Percentiles rank a stretch among this genome's conserved stretches.
These are phyloP conservation scores for Drosera spatulata DNA, from an alignment of 179 eudicot genomes.

Conservation along the genomic window DNA sequence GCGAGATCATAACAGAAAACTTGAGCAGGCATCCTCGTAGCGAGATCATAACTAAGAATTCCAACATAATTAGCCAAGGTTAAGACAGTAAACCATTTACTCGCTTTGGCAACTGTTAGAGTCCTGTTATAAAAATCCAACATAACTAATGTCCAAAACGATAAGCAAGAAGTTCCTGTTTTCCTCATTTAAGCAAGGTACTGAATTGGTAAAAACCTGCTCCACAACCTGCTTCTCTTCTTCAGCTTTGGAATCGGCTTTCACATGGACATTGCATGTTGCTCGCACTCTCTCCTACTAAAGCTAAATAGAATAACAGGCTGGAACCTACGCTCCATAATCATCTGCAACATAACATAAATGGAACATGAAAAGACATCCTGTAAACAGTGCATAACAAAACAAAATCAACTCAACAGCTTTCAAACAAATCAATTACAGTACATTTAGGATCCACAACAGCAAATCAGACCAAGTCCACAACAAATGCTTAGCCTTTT, in stretches of 20 bases:
- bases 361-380: neutral
- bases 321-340: conserved; percentile 97
- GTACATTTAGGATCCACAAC: too few species aligned
- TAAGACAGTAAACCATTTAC: neutral
- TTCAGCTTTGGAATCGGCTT: conserved; percentile 83
- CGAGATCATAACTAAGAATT: too few species aligned
- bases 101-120: neutral
- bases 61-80: too few species aligned
- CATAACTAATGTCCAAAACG: too few species aligned
- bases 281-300: conserved; percentile 98
- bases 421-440: too few species aligned
- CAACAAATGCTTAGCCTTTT: too few species aligned
- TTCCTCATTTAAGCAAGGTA: conserved; percentile 85
- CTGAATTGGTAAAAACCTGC: conserved; percentile 71
- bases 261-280: conserved; percentile 98
- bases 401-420: too few species aligned
- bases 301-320: conserved; percentile 98
- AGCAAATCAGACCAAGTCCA: too few species aligned
- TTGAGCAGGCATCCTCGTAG: too few species aligned
- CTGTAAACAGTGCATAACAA: too few species aligned
- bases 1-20: too few species aligned
- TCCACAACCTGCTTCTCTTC: conserved; percentile 90
- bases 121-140: neutral
- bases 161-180: conserved; percentile 30
- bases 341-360: conserved; percentile 49